phyloP scores from a whole-genome alignment of 2,329 filamentous ascomycete species.

The Scedosporium apiospermum region DNA sequence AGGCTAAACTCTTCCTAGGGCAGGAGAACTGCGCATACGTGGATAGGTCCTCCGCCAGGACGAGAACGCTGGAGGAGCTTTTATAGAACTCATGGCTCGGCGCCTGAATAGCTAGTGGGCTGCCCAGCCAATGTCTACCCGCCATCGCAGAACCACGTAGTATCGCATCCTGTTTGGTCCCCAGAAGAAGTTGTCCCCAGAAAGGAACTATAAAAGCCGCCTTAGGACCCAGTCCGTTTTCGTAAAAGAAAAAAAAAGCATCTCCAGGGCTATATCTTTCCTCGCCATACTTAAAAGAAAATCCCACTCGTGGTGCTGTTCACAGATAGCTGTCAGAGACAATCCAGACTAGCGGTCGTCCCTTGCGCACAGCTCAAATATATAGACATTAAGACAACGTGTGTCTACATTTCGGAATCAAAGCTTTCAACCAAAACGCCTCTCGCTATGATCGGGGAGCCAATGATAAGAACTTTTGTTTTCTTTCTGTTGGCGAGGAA shows the following conservation, averaged over 20 bases:
- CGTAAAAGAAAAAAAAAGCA: neutral
- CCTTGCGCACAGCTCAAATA: constrained; percentile 4
- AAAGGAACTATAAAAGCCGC: neutral
- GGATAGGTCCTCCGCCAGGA: too few relatives aligned
- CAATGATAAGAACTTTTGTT: constrained; percentile 6
- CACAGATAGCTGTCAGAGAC: neutral
- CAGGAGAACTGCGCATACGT: too few relatives aligned
- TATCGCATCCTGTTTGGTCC: neutral
- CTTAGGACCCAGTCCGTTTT: neutral
- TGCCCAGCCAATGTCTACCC: too few relatives aligned
- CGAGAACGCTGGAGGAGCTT: too few relatives aligned
- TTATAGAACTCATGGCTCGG: too few relatives aligned
- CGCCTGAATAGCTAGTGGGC: too few relatives aligned
- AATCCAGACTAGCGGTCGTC: neutral
- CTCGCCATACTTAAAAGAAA: neutral
- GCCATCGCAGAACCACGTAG: too few relatives aligned
- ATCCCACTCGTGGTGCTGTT: neutral
- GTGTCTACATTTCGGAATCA: constrained; percentile 41
- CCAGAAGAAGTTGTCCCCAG: neutral
- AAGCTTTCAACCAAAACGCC: constrained; percentile 43
- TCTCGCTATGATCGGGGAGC: constrained; percentile 39
- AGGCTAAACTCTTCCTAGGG: neutral
- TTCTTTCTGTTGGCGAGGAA: constrained; percentile 15
- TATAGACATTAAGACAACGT: constrained; percentile 43
- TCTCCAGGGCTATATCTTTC: neutral